Percentiles rank a stretch among this genome's conserved stretches.
Evolutionary conservation across 202 grass and related monocot species (phyloP).

Genomic region (Brachypodium distachyon): DNA sequence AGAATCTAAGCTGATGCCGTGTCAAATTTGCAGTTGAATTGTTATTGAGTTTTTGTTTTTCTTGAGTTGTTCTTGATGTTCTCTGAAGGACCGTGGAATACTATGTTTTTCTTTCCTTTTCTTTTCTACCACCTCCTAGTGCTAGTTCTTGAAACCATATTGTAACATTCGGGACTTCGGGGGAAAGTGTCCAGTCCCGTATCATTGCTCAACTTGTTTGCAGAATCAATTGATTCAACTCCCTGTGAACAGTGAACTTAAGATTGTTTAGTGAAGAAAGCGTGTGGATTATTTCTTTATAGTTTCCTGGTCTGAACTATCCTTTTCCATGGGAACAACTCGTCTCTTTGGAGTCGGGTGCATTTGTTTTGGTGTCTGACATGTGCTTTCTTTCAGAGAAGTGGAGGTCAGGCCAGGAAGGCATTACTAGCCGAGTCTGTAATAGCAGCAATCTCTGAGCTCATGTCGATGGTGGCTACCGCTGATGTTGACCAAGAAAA

Average conservation of each 20-base stretch:
- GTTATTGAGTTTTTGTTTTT: not conserved
- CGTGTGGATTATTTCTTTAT: slow-evolving; percentile 2
- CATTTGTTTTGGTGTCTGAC: not conserved
- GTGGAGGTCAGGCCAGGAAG: slow-evolving; percentile 33
- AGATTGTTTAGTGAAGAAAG: not conserved
- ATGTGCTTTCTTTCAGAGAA: slow-evolving; percentile 30
- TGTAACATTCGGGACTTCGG: not conserved
- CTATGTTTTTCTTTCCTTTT: not conserved
- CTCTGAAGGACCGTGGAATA: not conserved
- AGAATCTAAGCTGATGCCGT: not conserved
- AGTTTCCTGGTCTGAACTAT: slow-evolving; percentile 20
- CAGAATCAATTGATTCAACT: not conserved
- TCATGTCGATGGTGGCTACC: slow-evolving; percentile 31
- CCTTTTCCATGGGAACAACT: not conserved
- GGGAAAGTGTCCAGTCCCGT: not conserved
- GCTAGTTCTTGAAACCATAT: not conserved
- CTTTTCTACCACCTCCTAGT: not conserved
- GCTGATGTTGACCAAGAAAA: slow-evolving; percentile 28
- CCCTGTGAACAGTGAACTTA: slow-evolving; percentile 1
- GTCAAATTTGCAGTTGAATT: not conserved
- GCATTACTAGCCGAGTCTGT: slow-evolving; percentile 36
- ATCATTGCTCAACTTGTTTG: slow-evolving; percentile 3
- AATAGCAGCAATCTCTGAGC: slow-evolving; percentile 41
- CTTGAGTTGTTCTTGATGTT: not conserved
- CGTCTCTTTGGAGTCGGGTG: not conserved